Evolutionary conservation across 2,329 filamentous ascomycete species (phyloP), one percentile per base, ranked within the genome.

Genomic region (Ceratocystis cubensis): DNA sequence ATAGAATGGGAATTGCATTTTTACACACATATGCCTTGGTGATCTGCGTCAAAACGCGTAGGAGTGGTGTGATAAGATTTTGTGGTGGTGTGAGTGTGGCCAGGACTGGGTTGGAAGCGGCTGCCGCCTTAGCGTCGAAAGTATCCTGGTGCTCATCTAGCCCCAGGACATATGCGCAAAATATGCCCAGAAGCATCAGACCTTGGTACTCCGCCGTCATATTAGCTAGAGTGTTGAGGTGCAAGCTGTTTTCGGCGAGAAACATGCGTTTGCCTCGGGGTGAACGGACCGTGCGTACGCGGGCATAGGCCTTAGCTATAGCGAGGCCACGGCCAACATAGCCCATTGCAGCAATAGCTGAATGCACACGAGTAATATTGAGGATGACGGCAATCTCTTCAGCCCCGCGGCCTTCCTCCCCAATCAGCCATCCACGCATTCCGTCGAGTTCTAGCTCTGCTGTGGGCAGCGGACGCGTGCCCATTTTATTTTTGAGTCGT

Each of bases 401-500:
- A 37, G 89, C 80, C 1, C 88, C 88, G 50, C 82, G 76, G 1
- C 88, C 87, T 69, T 88, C 80, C 2, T 80, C 75, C 5, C 88
- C 88, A 33, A 92, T 75, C 5, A 90, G 78, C 78, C 85, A 85
- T 3, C 77, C 85, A 1, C 85, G 81, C 78, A 84, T 83, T n/a
- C 77, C 79, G 17, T 79, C 76, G 2, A 88, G 78, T 68, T 87
- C 85, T 0, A 91, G 79, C 73, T 91, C 88, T 0, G 87, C 88
- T 0, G 88, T 91, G 0, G 88, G 87, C 0, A 91, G 76, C 0
- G 84, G 79, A 61, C 82, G 82, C 0, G 87, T 91, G 30, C 88
- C 88, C 2, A 88, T 79, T 71, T 91, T 91, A 73, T 83, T 82
- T 75, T 91, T 91, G 17, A 91, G 76, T 0, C 87, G 80, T 67